These are phyloP conservation scores for Pyricularia sp. DNA, from an alignment of 2,329 filamentous ascomycete genomes.

Conservation along the genomic window DNA sequence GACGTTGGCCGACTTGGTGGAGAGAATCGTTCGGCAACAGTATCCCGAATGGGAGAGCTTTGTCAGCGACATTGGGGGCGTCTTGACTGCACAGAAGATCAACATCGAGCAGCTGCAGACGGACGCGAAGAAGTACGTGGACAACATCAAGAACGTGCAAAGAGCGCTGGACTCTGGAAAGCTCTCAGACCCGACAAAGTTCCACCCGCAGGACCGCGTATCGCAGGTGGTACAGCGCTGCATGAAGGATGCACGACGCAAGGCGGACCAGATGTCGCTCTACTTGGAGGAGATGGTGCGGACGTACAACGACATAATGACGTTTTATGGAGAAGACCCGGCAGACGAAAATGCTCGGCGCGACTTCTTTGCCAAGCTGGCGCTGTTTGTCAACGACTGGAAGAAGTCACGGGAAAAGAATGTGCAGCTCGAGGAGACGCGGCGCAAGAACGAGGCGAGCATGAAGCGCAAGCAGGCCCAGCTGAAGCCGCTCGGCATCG, in stretches of 20 bases:
- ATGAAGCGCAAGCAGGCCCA: slow-evolving; percentile 83
- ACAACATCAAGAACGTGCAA: slow-evolving; percentile 90
- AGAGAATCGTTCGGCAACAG: slow-evolving; percentile 90
- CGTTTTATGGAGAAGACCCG: slow-evolving; percentile 90
- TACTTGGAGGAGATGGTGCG: slow-evolving; percentile 88
- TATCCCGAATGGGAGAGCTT: slow-evolving; percentile 94
- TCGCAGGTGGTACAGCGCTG: slow-evolving; percentile 78
- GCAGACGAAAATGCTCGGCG: slow-evolving; percentile 82
- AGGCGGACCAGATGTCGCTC: slow-evolving; percentile 88
- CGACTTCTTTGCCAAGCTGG: slow-evolving; percentile 92
- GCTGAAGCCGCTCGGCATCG: slow-evolving; percentile 34
- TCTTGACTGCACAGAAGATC: slow-evolving; percentile 72
- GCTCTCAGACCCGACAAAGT: slow-evolving; percentile 90
- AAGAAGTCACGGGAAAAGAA: slow-evolving; percentile 96
- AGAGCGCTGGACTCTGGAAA: slow-evolving; percentile 85
- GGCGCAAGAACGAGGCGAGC: slow-evolving; percentile 74
- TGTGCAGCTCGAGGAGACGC: slow-evolving; percentile 63
- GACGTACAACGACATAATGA: slow-evolving; percentile 89
- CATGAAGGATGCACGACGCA: slow-evolving; percentile 94
- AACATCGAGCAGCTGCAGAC: slow-evolving; percentile 84
- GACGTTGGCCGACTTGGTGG: slow-evolving; percentile 87
- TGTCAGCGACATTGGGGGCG: slow-evolving; percentile 67
- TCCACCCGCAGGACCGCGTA: slow-evolving; percentile 93
- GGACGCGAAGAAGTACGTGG: slow-evolving; percentile 85
- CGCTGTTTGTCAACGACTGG: slow-evolving; percentile 83